These are phyloP conservation scores for Candida germanica DNA, from an alignment of 805 yeast species.

Conservation along the genomic window DNA sequence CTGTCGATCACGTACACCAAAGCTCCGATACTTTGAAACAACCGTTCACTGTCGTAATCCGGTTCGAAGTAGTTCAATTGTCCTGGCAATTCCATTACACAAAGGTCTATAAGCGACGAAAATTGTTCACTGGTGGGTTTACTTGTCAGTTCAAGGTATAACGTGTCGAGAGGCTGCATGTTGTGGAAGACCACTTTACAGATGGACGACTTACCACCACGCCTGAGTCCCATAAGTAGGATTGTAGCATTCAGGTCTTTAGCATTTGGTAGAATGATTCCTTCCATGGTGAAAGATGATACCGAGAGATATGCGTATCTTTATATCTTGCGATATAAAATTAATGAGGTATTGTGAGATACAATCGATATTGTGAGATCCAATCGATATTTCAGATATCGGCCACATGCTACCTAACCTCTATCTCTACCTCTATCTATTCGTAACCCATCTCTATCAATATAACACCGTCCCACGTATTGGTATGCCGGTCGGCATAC, in stretches of 20 bases:
- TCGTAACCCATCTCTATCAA: too few species aligned
- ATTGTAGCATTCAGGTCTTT: slow-evolving; percentile 73
- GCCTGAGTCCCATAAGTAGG: slow-evolving; percentile 81
- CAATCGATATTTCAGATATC: too few species aligned
- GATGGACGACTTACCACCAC: slow-evolving; percentile 93
- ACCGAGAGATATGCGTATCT: too few species aligned
- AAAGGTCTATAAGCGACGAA: slow-evolving; percentile 77
- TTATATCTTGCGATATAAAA: too few species aligned
- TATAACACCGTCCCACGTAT: too few species aligned
- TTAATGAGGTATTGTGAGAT: background rate
- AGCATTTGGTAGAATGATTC: slow-evolving; percentile 23
- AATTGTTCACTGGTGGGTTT: slow-evolving; percentile 85
- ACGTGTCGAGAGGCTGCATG: slow-evolving; percentile 92
- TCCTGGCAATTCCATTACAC: slow-evolving; percentile 94
- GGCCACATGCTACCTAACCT: too few species aligned
- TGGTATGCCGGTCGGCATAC: too few species aligned
- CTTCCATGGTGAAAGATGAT: slow-evolving; percentile 13
- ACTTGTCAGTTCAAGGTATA: slow-evolving; percentile 85
- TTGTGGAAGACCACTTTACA: slow-evolving; percentile 94
- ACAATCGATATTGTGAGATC: too few species aligned
- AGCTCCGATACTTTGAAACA: slow-evolving; percentile 83
- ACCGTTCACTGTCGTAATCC: slow-evolving; percentile 68
- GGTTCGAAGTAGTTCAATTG: slow-evolving; percentile 89
- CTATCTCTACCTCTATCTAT: too few species aligned
- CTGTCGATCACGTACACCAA: slow-evolving; percentile 92